Evolutionary conservation across 2,329 filamentous ascomycete species (phyloP), one percentile per base, ranked within the genome.

Genomic region (Talaromyces funiculosus): DNA sequence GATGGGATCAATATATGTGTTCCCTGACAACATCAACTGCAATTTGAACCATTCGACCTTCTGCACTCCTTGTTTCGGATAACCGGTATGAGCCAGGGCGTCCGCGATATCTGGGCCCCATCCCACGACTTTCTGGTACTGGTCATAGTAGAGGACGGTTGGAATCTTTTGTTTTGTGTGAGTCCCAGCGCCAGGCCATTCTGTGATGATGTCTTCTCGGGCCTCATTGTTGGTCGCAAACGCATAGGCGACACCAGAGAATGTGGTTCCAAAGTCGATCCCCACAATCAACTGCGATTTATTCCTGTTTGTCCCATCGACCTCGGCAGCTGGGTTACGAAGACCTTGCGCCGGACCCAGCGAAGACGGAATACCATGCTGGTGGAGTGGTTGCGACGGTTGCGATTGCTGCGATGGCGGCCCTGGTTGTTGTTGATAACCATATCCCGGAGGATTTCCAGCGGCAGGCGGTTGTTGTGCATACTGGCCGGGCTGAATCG

Each of bases 41-140:
- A 99, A 84, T 82, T 97, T 97, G 84, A 99, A 97, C 94, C 94
- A 99, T 80, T 97, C 94, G 24, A 97, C 93, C 80, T 97, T 97
- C 77, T 97, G 94, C 67, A 99, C 93, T 65, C 93, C 93, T 35
- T 90, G 90, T 81, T 97, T 97, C 67, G 94, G 94, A 76, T 97
- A 97, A 64, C 94, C 94, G 42, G 94, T 97, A 31, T 94, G 94
- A 57, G 94, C 93, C 66, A 97, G 84, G 65, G 94, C 94, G 78
- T 97, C 93, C 63, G 94, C 91, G 69, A 97, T 97, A 81, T 99
- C 94, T 61, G 93, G 92, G 64, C 94, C 94, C 94, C 94, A 99
- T 69, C 94, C 94, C n/a, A 97, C 94, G 53, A 99, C 94, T 77
- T 97, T 97, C 73, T 99, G 94, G 76, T 97, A 96, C 78, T 97